Conservation (phyloP, 495 filamentous ascomycete species). For the Collariella sp. region DNA sequence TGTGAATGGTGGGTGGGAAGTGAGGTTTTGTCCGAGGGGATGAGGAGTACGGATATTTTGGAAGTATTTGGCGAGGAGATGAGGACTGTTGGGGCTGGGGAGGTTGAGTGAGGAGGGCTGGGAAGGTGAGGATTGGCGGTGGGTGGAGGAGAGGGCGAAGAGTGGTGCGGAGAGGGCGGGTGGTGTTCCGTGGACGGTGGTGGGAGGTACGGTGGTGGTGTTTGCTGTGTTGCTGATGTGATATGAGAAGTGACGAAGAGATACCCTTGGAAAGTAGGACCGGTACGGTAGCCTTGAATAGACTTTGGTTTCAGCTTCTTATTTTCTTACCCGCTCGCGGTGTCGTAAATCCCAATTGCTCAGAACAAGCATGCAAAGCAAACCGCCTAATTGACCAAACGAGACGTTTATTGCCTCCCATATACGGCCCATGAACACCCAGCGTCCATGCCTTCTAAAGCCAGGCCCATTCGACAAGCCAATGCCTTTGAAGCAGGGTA, state of each 20-base stretch:
- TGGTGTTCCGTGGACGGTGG: not conserved
- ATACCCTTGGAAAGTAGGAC: not conserved
- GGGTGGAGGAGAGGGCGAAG: constrained; percentile 6
- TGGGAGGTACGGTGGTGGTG: not conserved
- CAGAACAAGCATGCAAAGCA: no score
- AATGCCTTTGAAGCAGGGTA: not conserved
- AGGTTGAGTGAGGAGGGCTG: not conserved
- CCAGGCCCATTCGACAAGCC: not conserved
- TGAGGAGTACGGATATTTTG: constrained; percentile 58
- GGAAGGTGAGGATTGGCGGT: constrained; percentile 22
- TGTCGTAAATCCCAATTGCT: no score
- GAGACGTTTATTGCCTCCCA: no score
- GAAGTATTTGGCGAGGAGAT: constrained; percentile 40
- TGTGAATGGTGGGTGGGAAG: constrained; percentile 51
- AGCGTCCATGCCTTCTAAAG: no score
- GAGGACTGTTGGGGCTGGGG: constrained; percentile 23
- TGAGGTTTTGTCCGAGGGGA: constrained; percentile 66
- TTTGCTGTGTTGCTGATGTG: not conserved
- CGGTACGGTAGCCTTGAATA: no score
- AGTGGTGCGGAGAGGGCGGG: not conserved
- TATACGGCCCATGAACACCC: no score
- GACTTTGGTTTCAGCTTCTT: not conserved
- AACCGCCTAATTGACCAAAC: no score
- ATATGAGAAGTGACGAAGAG: not conserved
- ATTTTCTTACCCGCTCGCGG: no score